phyloP scores from a whole-genome alignment of 345 rosid species.

The Gossypium thurberi region DNA sequence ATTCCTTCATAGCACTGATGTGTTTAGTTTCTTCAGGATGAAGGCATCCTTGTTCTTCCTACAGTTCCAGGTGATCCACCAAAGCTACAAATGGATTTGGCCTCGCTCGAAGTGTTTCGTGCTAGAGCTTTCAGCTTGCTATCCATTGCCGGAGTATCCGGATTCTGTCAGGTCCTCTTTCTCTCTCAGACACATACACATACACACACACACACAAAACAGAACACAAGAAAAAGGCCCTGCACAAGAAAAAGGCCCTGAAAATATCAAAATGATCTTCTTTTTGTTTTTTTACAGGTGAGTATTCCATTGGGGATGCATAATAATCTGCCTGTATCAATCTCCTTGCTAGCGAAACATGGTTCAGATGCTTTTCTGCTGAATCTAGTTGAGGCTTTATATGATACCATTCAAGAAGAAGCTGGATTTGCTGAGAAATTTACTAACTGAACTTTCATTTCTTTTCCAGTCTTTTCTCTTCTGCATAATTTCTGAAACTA shows the following conservation, averaged over 20 bases:
- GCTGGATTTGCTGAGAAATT: slow-evolving; percentile 13
- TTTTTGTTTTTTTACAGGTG: slow-evolving; percentile 35
- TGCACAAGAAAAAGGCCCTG: not conserved
- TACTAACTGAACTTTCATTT: not conserved
- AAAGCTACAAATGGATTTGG: slow-evolving; percentile 48
- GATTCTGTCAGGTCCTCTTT: slow-evolving; percentile 71
- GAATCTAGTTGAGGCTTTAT: slow-evolving; percentile 47
- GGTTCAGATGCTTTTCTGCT: slow-evolving; percentile 79
- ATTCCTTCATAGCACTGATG: not conserved
- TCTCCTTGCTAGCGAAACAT: slow-evolving; percentile 65
- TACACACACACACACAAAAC: not conserved
- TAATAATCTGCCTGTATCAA: slow-evolving; percentile 51
- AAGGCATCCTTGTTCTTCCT: slow-evolving; percentile 64
- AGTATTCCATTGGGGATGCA: slow-evolving; percentile 58
- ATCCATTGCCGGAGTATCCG: slow-evolving; percentile 74
- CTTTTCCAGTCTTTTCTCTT: not conserved
- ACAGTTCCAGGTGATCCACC: slow-evolving; percentile 84
- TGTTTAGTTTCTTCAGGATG: slow-evolving; percentile 32
- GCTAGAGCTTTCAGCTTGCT: slow-evolving; percentile 66
- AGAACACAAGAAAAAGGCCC: not conserved
- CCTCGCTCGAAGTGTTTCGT: slow-evolving; percentile 40
- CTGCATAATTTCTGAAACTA: not conserved
- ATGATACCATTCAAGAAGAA: slow-evolving; percentile 29
- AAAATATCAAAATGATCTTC: not conserved
- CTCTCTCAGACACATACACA: not conserved